Evolutionary conservation across 2,329 filamentous ascomycete genomes (phyloP).

Genomic region (Zymoseptoria tritici): DNA sequence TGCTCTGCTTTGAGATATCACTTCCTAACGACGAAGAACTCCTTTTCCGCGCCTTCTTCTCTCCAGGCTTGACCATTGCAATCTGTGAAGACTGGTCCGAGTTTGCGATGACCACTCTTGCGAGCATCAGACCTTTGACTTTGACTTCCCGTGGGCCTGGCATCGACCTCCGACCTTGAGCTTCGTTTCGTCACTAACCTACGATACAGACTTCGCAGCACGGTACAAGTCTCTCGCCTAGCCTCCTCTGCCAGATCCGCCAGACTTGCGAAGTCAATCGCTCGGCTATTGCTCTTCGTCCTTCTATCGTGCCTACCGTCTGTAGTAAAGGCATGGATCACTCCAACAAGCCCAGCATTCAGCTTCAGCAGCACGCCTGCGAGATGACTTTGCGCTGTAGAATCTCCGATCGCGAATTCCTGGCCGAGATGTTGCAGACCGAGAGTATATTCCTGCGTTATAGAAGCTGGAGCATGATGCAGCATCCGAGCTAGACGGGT

Average conservation of each 20-base stretch:
- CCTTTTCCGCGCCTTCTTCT: slow-evolving; percentile 14
- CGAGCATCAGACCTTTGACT: slow-evolving; percentile 19
- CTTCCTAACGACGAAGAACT: not conserved
- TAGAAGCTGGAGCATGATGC: not conserved
- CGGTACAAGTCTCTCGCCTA: slow-evolving; percentile 37
- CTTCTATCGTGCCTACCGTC: too few relatives aligned
- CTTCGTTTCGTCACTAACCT: slow-evolving; percentile 10
- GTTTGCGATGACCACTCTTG: slow-evolving; percentile 24
- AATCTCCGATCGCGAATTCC: slow-evolving; percentile 38
- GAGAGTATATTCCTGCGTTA: slow-evolving; percentile 30
- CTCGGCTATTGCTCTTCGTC: too few relatives aligned
- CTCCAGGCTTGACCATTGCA: slow-evolving; percentile 21
- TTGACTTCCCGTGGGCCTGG: too few relatives aligned
- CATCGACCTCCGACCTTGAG: not conserved
- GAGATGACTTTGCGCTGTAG: slow-evolving; percentile 40
- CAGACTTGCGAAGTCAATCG: slow-evolving; percentile 38
- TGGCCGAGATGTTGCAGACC: slow-evolving; percentile 33
- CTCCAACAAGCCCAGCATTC: slow-evolving; percentile 41
- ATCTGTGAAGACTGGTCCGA: slow-evolving; percentile 23
- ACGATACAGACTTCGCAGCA: slow-evolving; percentile 34
- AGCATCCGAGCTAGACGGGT: not conserved
- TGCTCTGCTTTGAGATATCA: not conserved
- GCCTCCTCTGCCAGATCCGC: slow-evolving; percentile 40
- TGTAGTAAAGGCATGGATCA: slow-evolving; percentile 40
- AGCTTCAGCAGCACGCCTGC: slow-evolving; percentile 40